These are phyloP conservation scores for Amyloporia xantha DNA, from an alignment of 768 basidiomycete species.

Conservation along the genomic window DNA sequence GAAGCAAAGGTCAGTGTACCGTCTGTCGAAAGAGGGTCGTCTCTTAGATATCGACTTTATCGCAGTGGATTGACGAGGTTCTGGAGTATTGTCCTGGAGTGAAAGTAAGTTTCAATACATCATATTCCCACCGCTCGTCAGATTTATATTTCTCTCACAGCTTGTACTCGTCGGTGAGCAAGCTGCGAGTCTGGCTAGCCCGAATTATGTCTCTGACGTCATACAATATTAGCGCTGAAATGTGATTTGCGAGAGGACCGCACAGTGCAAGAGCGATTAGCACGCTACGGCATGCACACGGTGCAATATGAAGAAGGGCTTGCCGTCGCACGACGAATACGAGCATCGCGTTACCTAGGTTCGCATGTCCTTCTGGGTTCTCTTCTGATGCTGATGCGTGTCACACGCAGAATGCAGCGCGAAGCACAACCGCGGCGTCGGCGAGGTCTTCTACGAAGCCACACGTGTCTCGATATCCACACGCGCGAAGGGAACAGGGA, in stretches of 20 bases:
- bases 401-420: slow-evolving; percentile 80
- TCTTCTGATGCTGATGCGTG: not conserved
- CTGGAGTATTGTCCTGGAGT: slow-evolving; percentile 92
- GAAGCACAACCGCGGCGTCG: slow-evolving; percentile 92
- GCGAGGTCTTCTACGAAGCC: slow-evolving; percentile 89
- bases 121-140: too few relatives aligned
- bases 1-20: slow-evolving; percentile 79
- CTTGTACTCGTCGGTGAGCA: slow-evolving; percentile 83
- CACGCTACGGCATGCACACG: slow-evolving; percentile 59
- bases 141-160: slow-evolving; percentile 37
- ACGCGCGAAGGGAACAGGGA: slow-evolving; percentile 56
- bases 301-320: slow-evolving; percentile 93
- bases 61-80: slow-evolving; percentile 95
- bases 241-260: slow-evolving; percentile 91
- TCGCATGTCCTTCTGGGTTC: slow-evolving; percentile 14
- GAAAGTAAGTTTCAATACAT: slow-evolving; percentile 61
- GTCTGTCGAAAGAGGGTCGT: too few relatives aligned
- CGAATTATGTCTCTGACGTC: not conserved
- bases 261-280: slow-evolving; percentile 62
- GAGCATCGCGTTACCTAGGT: slow-evolving; percentile 91
- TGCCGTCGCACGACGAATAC: slow-evolving; percentile 82
- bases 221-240: slow-evolving; percentile 62
- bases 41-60: too few relatives aligned
- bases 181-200: not conserved
- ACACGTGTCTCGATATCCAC: slow-evolving; percentile 78